These are phyloP conservation scores for Aspergillus ibericus DNA, from an alignment of 2,329 filamentous ascomycete genomes.

Conservation along the genomic window DNA sequence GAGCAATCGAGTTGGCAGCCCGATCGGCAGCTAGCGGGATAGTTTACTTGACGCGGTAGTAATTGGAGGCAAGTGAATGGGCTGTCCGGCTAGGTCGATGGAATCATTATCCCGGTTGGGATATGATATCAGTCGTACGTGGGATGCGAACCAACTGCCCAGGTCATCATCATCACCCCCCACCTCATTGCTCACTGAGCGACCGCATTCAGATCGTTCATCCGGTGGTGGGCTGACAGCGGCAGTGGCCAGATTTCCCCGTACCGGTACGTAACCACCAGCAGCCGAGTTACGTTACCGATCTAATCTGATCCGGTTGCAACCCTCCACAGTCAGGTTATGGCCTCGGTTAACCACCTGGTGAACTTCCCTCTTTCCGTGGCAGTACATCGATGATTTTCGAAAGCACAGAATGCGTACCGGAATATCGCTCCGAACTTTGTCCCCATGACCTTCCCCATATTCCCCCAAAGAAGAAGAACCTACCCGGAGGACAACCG, in stretches of 20 bases:
- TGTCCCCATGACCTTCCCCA: neutral
- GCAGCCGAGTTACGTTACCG: slow-evolving; percentile 16
- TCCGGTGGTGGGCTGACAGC: slow-evolving; percentile 14
- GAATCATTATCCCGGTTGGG: neutral
- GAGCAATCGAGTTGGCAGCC: slow-evolving; percentile 9
- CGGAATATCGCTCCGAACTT: neutral
- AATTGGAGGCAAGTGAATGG: slow-evolving; percentile 4
- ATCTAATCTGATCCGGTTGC: slow-evolving; percentile 29
- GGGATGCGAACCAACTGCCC: neutral
- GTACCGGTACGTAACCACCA: slow-evolving; percentile 11
- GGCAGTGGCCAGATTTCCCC: neutral
- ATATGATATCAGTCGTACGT: neutral
- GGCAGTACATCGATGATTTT: neutral
- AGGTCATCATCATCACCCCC: neutral
- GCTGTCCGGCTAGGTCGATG: neutral
- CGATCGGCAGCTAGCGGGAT: slow-evolving; percentile 19
- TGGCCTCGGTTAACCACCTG: slow-evolving; percentile 5
- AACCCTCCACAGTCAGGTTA: neutral
- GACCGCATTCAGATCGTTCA: slow-evolving; percentile 3
- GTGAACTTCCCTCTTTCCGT: neutral
- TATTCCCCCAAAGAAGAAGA: neutral
- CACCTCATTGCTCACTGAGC: neutral
- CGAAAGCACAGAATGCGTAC: too few species aligned
- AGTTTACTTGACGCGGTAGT: slow-evolving; percentile 11
- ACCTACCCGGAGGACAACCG: neutral